Percentiles rank a stretch among this genome's conserved stretches.
Evolutionary conservation across 2,329 filamentous ascomycete species (phyloP).

Genomic region (Fusarium nisikadoi): DNA sequence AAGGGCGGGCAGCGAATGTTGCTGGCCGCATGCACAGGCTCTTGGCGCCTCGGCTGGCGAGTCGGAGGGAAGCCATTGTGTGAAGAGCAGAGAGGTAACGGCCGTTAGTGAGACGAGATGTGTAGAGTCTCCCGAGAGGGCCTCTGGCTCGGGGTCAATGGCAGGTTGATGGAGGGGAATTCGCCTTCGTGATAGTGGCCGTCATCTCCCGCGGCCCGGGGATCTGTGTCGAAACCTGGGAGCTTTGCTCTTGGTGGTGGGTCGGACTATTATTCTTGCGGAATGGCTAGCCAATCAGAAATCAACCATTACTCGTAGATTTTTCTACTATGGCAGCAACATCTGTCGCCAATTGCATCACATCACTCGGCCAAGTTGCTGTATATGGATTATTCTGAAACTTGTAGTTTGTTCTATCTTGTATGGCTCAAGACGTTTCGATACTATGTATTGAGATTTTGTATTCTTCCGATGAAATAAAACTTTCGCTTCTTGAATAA

Average conservation of each 20-base stretch:
- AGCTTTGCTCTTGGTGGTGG: conserved; percentile 47
- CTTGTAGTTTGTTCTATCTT: background rate
- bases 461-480: too few species aligned
- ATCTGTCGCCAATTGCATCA: conserved; percentile 13
- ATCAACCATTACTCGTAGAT: conserved; percentile 44
- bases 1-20: conserved; percentile 61
- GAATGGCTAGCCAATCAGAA: conserved; percentile 43
- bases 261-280: conserved; percentile 50
- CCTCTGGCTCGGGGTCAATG: conserved; percentile 53
- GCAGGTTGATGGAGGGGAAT: conserved; percentile 47
- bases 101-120: conserved; percentile 45
- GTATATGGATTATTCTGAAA: background rate
- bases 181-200: conserved; percentile 48
- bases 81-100: conserved; percentile 41
- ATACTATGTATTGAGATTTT: background rate
- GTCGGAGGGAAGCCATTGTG: conserved; percentile 78
- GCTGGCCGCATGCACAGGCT: conserved; percentile 68
- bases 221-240: conserved; percentile 44
- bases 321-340: conserved; percentile 25
- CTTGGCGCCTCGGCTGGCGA: conserved; percentile 77
- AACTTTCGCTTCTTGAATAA: background rate
- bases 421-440: background rate
- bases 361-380: conserved; percentile 9
- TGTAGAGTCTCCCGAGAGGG: conserved; percentile 47
- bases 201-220: conserved; percentile 47